Percentiles rank a stretch among this genome's conserved stretches.
Conservation (phyloP, 805 yeast species). For the Metschnikowia gelsemii region DNA sequence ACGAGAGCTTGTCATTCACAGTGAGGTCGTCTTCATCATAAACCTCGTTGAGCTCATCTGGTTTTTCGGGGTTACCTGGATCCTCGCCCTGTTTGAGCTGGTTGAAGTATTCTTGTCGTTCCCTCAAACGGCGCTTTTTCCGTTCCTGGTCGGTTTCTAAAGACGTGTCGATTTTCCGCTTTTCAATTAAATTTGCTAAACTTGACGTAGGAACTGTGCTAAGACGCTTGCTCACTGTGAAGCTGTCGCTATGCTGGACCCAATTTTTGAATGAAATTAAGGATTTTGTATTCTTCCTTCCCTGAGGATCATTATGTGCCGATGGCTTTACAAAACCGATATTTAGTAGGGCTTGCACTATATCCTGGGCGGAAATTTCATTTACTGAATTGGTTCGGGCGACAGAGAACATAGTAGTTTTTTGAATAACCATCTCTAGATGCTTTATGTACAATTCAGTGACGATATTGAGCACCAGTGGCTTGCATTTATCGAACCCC, state of each 20-base stretch:
- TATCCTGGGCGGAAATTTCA: conserved; percentile 59
- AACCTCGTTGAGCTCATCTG: conserved; percentile 21
- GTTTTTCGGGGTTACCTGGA: conserved; percentile 10
- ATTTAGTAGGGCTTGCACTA: conserved; percentile 66
- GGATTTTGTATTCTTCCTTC: conserved; percentile 34
- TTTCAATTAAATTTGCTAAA: conserved; percentile 37
- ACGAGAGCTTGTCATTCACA: conserved; percentile 29
- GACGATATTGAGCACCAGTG: conserved; percentile 68
- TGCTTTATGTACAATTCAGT: conserved; percentile 74
- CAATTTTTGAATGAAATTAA: conserved; percentile 39
- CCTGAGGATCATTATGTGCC: conserved; percentile 47
- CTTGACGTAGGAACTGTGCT: conserved; percentile 32
- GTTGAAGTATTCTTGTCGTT: conserved; percentile 41
- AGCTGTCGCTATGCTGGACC: conserved; percentile 32
- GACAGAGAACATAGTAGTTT: conserved; percentile 50
- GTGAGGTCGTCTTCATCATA: conserved; percentile 26
- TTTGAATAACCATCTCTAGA: conserved; percentile 51
- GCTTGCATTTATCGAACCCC: conserved; percentile 80
- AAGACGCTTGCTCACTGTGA: conserved; percentile 23
- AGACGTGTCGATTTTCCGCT: conserved; percentile 36
- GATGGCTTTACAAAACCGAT: conserved; percentile 60
- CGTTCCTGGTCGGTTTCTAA: conserved; percentile 37
- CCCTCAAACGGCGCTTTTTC: conserved; percentile 34
- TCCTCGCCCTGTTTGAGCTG: conserved; percentile 33
- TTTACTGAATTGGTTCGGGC: conserved; percentile 34